Evolutionary conservation across 164 flowering plant genomes (phyloP).

Genomic region (Vitis riparia): DNA sequence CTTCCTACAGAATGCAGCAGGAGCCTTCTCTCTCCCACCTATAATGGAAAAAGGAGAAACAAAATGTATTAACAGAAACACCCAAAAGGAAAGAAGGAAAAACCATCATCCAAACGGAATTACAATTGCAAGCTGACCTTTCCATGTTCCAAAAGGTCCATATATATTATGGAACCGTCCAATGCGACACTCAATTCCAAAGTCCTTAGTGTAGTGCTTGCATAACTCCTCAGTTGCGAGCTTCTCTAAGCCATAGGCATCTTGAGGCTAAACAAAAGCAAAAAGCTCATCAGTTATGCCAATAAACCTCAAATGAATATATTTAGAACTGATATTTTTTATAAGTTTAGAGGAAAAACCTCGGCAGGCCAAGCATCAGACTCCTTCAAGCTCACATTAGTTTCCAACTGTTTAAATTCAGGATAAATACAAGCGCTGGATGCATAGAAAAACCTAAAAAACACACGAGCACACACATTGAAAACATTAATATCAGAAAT

Average conservation of each 20-base stretch:
- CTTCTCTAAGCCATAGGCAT: constrained; percentile 98
- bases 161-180: constrained; percentile 98
- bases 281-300: background rate
- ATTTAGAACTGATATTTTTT: background rate
- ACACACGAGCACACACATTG: background rate
- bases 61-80: too few species aligned
- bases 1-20: constrained; percentile 99
- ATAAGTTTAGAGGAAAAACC: constrained; percentile 37
- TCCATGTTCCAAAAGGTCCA: constrained; percentile 99
- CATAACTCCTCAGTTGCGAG: constrained; percentile 96
- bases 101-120: background rate
- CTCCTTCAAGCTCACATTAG: constrained; percentile 99
- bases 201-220: constrained; percentile 96
- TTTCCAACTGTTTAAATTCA: constrained; percentile 96
- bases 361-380: constrained; percentile 99
- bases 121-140: constrained; percentile 45
- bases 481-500: too few species aligned
- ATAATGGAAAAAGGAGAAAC: background rate
- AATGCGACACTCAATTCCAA: constrained; percentile 92
- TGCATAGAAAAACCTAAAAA: constrained; percentile 86
- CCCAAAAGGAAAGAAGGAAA: too few species aligned
- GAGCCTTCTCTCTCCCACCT: constrained; percentile 99
- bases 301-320: background rate
- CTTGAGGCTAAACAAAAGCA: constrained; percentile 77
- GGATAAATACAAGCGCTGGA: constrained; percentile 99